Base-by-base conservation (phyloP, 495 filamentous ascomycete species). In the Penicillium mononematosum region DNA sequence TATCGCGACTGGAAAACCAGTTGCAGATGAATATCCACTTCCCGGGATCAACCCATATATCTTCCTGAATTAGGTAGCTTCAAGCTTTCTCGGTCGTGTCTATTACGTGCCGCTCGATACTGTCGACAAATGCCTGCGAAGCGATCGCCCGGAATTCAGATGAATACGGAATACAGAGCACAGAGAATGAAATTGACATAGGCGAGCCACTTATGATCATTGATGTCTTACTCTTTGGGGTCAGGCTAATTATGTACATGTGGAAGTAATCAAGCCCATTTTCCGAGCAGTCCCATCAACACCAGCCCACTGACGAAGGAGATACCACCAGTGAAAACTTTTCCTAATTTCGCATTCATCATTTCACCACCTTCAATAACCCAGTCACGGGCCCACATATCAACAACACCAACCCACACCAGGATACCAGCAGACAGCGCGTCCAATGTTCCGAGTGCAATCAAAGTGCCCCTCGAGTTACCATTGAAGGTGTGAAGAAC, bases 371-470 rank as follows among this genome's bases (percentile, higher is more conserved):
- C 74, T 12, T 77, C 70, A 45, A 78, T 74, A 14, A 78, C 63
- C 68, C 77, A 78, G 49, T 79, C 76, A 19, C 75, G 53, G 27
- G 76, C 75, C 64, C 75, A 70, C 68, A 79, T 69, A 56, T 79
- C 75, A 1, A 78, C 74, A 19, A 78, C 58, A 17, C 73, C 73
- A n/a, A 77, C 76, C 66, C 75, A 79, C 7, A 76, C 68, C 22
- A 78, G 56, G 44, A 78, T 77, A 14, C 75, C 76, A 14, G 76
- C 74, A 20, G 73, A 76, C n/a, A 78, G 64, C 3, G 76, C 74
- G 56, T 79, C 75, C 38, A 79, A 53, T 16, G 75, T 74, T 0
- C 76, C 76, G 16, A 70, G 59, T 2, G 76, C 73, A 42, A 78
- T 66, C 34, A 75, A 63, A 0, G 75, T 75, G 43, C 65, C 69